Conservation (phyloP, 2,329 filamentous ascomycete species). For the Paracoccidioides brasiliensis region DNA sequence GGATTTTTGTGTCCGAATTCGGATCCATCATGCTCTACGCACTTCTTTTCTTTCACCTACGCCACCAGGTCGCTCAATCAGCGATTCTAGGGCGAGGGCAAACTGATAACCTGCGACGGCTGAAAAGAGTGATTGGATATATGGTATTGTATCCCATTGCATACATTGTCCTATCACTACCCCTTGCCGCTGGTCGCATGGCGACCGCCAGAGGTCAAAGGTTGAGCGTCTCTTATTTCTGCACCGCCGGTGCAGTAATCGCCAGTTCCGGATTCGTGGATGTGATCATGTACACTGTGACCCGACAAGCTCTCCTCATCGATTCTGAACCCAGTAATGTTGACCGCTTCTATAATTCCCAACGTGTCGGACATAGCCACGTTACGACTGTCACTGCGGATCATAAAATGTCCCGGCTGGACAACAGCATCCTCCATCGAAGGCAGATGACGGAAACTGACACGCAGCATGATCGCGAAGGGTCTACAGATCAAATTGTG, state of each 20-base stretch:
- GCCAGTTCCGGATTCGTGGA: constrained; percentile 48
- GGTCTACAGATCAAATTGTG: constrained; percentile 35
- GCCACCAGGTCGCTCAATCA: constrained; percentile 30
- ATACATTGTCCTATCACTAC: constrained; percentile 52
- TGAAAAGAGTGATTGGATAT: constrained; percentile 33
- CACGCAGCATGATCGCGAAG: constrained; percentile 22
- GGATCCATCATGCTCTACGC: constrained; percentile 38
- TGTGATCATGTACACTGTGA: constrained; percentile 45
- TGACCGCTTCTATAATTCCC: constrained; percentile 19
- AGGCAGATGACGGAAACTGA: not conserved
- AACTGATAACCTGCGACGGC: constrained; percentile 25
- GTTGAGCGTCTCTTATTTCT: constrained; percentile 33
- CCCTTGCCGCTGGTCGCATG: constrained; percentile 41
- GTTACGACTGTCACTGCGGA: constrained; percentile 9
- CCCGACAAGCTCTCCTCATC: constrained; percentile 42
- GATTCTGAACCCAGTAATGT: constrained; percentile 31
- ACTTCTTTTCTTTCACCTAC: constrained; percentile 37
- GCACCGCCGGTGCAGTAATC: constrained; percentile 42
- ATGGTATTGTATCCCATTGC: constrained; percentile 37
- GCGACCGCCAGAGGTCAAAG: constrained; percentile 23
- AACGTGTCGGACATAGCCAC: constrained; percentile 6
- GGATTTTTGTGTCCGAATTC: constrained; percentile 42
- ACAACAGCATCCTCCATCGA: constrained; percentile 2
- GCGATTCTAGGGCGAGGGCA: constrained; percentile 25
- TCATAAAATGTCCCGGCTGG: not conserved